Base-by-base conservation (phyloP, 257 asterid species). In the Jacaranda mimosifolia region DNA sequence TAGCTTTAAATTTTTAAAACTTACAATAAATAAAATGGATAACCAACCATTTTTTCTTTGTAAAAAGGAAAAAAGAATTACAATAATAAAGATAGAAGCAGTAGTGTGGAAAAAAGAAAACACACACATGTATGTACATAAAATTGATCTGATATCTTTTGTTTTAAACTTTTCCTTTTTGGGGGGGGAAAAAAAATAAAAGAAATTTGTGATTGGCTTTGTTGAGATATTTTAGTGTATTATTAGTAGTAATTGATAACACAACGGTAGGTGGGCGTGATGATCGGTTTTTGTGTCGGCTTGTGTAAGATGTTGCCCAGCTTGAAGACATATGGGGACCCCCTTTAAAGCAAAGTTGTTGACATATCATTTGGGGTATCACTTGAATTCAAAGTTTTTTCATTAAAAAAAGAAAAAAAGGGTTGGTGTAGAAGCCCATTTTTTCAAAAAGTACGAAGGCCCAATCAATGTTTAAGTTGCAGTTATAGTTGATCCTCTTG, bases 191-290 rank as follows among this genome's bases (percentile, higher is more conserved):
- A 42, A 42, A 5, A 42, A 8, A 40, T 40, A 40, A 42, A 42
- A 45, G 32, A 64, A 19, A 64, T 39, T 39, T 63, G 56, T 39
- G 11, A 45, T 5, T 68, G 18, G 18, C 11, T 13, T 5, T 21
- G 12, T 11, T 38, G 56, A 72, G 68, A 72, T 72, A 19, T 72
- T 42, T 69, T 39, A 4, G 60, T 59, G 63, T n/a, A 55, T 71
- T 55, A 46, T 46, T 18, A 15, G 17, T 26, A 58, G 70, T 9
- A 38, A 68, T 45, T 58, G 81, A 77, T 56, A 32, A 48, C 40
- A 19, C 18, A 83, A 40, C 38, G 81, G 75, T 84, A 84, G 88
- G 88, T 84, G 72, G 78, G 21, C 83, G 85, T 84, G 87, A 84
- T 84, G 83, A 78, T 80, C 87, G 85, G 78, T 17, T 73, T 53